Base-by-base conservation (phyloP, 2,329 filamentous ascomycete species). In the Corynespora cassiicola region DNA sequence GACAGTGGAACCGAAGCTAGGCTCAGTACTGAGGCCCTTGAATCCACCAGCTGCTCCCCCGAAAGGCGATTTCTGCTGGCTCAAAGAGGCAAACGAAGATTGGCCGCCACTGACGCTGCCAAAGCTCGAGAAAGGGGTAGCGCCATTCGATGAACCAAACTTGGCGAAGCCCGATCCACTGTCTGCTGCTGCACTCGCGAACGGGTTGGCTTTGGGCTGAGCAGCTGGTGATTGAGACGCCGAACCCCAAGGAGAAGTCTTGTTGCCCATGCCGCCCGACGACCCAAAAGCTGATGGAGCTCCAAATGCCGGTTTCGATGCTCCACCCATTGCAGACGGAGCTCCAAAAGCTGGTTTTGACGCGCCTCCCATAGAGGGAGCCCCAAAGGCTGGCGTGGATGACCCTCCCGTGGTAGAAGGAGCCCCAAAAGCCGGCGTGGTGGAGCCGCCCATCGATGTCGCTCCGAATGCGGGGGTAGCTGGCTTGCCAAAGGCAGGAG, bases 1-100 rank as follows among this genome's bases (percentile, higher is more conserved):
- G 14, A 69, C 56, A 3, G 71, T 73, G 4, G 72, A 75, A 5
- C 68, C 71, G 47, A 70, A 70, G 35, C 69, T 66, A 10, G 45
- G 62, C 45, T 59, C 58, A 7, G 57, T 53, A 29, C 46, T 62
- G 23, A 63, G 45, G 33, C 52, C 52, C 19, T 50, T 46, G 27
- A 50, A 46, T 18, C 28, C 24, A 25, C 44, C 50, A 7, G 49
- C 32, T 14, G 46, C 39, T 17, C 49, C 56, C 12, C 46, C 47
- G 39, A 66, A 67, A 4, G 44, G 45, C 14, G 65, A 53, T 37
- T 64, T 61, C 32, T 63, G 61, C 40, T 60, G 52, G 33, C 53
- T 59, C 24, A 68, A 44, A 30, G 50, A 36, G 16, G 46, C 58
- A 45, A 70, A 70, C 7, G 62, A 55, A 17, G 65, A 65, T 21